Conservation (phyloP, 169 alveolate genomes). For the Eimeria necatrix region DNA sequence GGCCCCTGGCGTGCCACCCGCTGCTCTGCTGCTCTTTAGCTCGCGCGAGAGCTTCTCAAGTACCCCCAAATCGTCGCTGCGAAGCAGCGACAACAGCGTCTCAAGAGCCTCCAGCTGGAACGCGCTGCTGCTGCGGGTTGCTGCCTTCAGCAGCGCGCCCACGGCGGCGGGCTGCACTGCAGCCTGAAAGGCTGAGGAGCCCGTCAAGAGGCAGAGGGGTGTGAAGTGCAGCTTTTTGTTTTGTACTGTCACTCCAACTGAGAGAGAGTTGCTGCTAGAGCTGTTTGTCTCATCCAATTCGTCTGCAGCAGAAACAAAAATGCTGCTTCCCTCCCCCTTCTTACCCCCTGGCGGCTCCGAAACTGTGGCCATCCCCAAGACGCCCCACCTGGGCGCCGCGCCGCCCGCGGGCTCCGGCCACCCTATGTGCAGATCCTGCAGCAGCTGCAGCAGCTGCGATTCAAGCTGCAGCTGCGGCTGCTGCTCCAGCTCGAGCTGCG, state of each 20-base stretch:
- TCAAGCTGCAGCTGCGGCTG: background rate
- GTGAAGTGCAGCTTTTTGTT: background rate
- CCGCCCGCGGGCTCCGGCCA: background rate
- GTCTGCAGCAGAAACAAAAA: background rate
- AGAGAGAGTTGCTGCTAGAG: background rate
- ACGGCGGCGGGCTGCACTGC: conserved; percentile 9
- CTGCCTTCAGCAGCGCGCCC: conserved; percentile 35
- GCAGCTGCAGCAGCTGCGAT: conserved; percentile 11
- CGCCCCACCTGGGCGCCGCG: conserved; percentile 45
- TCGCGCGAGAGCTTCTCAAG: background rate
- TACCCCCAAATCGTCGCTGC: background rate
- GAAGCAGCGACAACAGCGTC: conserved; percentile 21
- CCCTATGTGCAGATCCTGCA: conserved; percentile 20
- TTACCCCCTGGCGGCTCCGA: background rate
- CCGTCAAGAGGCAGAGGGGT: conserved; percentile 8
- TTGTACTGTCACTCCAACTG: background rate
- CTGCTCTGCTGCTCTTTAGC: background rate
- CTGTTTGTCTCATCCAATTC: conserved; percentile 13
- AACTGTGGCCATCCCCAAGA: conserved; percentile 21
- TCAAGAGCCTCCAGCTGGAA: conserved; percentile 50
- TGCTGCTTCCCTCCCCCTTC: background rate
- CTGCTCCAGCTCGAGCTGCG: background rate
- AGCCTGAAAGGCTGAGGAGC: background rate
- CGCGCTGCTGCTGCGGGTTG: background rate
- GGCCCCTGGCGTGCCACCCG: background rate